These are phyloP conservation scores for Saprolegnia diclina DNA, from an alignment of 352 stramenopile species.

Conservation along the genomic window DNA sequence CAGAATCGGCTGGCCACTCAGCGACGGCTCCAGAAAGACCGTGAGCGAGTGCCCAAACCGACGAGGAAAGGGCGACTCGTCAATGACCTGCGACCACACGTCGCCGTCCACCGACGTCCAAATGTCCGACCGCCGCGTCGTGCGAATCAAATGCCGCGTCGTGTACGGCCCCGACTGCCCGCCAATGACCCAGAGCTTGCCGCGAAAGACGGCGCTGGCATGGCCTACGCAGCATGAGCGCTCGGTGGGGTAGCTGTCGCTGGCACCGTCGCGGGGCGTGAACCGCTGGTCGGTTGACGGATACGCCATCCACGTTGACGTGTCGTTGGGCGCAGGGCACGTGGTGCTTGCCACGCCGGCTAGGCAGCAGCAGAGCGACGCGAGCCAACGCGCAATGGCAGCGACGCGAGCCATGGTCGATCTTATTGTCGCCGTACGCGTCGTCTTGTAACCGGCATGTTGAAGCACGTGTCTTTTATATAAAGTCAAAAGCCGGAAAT, in stretches of 20 bases:
- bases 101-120: constrained; percentile 50
- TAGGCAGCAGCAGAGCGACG: neutral
- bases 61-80: constrained; percentile 65
- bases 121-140: constrained; percentile 59
- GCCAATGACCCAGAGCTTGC: constrained; percentile 66
- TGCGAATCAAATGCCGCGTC: constrained; percentile 64
- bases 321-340: constrained; percentile 10
- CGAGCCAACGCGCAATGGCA: neutral
- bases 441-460: no score
- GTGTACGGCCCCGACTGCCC: constrained; percentile 70
- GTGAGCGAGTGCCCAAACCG: constrained; percentile 69
- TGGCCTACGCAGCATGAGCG: constrained; percentile 39
- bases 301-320: constrained; percentile 4
- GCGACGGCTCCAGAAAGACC: constrained; percentile 44
- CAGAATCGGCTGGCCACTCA: constrained; percentile 28
- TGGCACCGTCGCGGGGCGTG: constrained; percentile 2
- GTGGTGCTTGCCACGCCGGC: neutral
- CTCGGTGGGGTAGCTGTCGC: neutral
- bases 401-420: neutral
- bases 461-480: no score
- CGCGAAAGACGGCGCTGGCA: constrained; percentile 47
- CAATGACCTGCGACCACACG: constrained; percentile 55
- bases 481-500: neutral
- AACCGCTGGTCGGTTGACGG: neutral
- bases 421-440: neutral